phyloP scores from a whole-genome alignment of 2,329 filamentous ascomycete genomes.

The Aureobasidium subglaciale region DNA sequence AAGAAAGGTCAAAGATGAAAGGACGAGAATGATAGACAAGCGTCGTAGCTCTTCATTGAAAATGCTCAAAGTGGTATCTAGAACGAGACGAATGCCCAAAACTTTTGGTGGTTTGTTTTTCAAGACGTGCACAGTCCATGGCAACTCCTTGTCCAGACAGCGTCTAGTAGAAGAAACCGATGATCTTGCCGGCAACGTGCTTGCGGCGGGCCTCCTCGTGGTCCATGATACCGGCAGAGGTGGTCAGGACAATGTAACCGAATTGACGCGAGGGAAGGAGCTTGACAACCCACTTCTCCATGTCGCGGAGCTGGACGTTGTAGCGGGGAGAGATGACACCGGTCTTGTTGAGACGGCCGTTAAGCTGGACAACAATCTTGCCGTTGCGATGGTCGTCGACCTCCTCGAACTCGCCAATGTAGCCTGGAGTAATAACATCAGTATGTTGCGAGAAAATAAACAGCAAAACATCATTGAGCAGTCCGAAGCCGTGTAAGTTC shows the following conservation, averaged over 20 bases:
- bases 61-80: slow-evolving; percentile 16
- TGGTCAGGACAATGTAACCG: slow-evolving; percentile 98
- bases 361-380: slow-evolving; percentile 99
- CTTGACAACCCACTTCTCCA: slow-evolving; percentile 99
- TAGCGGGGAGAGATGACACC: slow-evolving; percentile 99
- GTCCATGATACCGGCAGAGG: slow-evolving; percentile 99
- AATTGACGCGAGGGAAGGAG: slow-evolving; percentile 99
- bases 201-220: slow-evolving; percentile 99
- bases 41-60: slow-evolving; percentile 14
- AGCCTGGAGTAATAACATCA: slow-evolving; percentile 61
- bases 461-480: slow-evolving; percentile 67
- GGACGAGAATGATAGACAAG: slow-evolving; percentile 6
- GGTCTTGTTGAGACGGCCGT: slow-evolving; percentile 96
- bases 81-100: slow-evolving; percentile 15
- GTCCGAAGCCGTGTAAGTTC: slow-evolving; percentile 97
- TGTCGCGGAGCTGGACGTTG: slow-evolving; percentile 94
- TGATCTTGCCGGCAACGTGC: slow-evolving; percentile 98
- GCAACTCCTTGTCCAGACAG: neutral
- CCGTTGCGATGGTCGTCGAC: slow-evolving; percentile 98
- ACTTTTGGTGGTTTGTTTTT: slow-evolving; percentile 13
- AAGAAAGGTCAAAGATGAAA: neutral
- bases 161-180: slow-evolving; percentile 92
- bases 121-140: neutral
- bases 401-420: slow-evolving; percentile 99
- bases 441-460: slow-evolving; percentile 94